phyloP scores from a whole-genome alignment of 2,329 filamentous ascomycete genomes.

The Aspergillus neotritici region DNA sequence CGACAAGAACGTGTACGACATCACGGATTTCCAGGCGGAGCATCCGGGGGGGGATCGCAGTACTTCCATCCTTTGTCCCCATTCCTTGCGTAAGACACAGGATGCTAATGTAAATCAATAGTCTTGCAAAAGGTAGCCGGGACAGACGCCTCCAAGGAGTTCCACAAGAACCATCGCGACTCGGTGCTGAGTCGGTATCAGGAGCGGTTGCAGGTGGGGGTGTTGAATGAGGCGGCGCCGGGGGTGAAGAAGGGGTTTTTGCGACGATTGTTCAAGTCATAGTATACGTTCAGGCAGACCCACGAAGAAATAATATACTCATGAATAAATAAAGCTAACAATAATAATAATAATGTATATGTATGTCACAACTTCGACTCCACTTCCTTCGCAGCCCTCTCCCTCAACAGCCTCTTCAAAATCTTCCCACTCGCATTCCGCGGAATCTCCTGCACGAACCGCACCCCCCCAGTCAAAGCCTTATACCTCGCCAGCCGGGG shows the following conservation, averaged over 20 bases:
- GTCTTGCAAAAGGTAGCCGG: slow-evolving; percentile 3
- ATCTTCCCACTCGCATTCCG: slow-evolving; percentile 39
- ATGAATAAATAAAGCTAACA: too few relatives aligned
- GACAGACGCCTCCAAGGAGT: slow-evolving; percentile 1
- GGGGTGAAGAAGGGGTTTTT: slow-evolving; percentile 41
- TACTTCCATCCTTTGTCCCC: neutral
- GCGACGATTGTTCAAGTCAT: neutral
- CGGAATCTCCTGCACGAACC: slow-evolving; percentile 37
- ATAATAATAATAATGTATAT: too few relatives aligned
- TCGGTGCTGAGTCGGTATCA: slow-evolving; percentile 2
- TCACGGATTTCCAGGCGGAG: slow-evolving; percentile 17
- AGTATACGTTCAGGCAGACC: too few relatives aligned
- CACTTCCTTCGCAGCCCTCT: slow-evolving; percentile 13
- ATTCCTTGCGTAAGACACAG: too few relatives aligned
- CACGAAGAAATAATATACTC: too few relatives aligned
- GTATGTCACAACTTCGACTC: too few relatives aligned
- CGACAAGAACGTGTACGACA: slow-evolving; percentile 15
- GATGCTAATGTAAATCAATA: neutral
- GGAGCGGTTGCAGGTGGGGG: slow-evolving; percentile 3
- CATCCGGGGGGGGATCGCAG: slow-evolving; percentile 14
- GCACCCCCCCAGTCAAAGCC: slow-evolving; percentile 43
- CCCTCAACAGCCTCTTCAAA: slow-evolving; percentile 42
- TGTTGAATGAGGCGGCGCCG: slow-evolving; percentile 11
- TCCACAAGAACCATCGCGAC: slow-evolving; percentile 3
- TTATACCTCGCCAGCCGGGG: slow-evolving; percentile 44